Percentiles rank a stretch among this genome's conserved stretches.
phyloP scores from a whole-genome alignment of 768 basidiomycete species.

The Porphyrellus cyaneotinctus region DNA sequence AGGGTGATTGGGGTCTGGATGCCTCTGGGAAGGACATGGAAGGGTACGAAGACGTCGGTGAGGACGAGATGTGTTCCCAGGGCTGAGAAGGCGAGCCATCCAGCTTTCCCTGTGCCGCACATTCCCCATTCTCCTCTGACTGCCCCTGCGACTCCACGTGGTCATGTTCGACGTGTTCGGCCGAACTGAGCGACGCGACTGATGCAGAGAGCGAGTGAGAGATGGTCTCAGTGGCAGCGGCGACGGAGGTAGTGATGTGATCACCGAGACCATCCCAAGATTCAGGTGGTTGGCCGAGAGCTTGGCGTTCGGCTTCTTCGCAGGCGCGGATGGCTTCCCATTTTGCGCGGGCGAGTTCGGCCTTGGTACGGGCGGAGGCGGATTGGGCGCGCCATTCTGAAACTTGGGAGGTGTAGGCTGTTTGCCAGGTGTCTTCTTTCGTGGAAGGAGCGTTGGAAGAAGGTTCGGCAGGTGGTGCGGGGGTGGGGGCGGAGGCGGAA shows the following conservation, averaged over 20 bases:
- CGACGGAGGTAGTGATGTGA: constrained; percentile 21
- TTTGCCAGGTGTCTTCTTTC: constrained; percentile 55
- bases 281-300: constrained; percentile 21
- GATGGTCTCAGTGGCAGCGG: constrained; percentile 18
- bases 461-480: background rate
- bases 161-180: constrained; percentile 8
- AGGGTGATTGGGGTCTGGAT: constrained; percentile 48
- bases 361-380: constrained; percentile 67
- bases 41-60: constrained; percentile 64
- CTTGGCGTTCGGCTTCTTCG: constrained; percentile 44
- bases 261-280: constrained; percentile 24
- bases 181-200: constrained; percentile 17
- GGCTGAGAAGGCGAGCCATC: constrained; percentile 44
- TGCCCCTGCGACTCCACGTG: constrained; percentile 19
- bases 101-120: background rate
- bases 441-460: background rate
- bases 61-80: constrained; percentile 72
- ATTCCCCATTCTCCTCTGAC: constrained; percentile 24
- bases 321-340: constrained; percentile 61
- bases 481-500: background rate
- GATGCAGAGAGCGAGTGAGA: constrained; percentile 18
- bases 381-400: constrained; percentile 69
- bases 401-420: constrained; percentile 64
- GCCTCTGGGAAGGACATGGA: constrained; percentile 73
- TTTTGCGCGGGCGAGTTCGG: constrained; percentile 64